Evolutionary conservation across 163 green algal genomes (phyloP).

Genomic region (Coccomyxa subellipsoidea): DNA sequence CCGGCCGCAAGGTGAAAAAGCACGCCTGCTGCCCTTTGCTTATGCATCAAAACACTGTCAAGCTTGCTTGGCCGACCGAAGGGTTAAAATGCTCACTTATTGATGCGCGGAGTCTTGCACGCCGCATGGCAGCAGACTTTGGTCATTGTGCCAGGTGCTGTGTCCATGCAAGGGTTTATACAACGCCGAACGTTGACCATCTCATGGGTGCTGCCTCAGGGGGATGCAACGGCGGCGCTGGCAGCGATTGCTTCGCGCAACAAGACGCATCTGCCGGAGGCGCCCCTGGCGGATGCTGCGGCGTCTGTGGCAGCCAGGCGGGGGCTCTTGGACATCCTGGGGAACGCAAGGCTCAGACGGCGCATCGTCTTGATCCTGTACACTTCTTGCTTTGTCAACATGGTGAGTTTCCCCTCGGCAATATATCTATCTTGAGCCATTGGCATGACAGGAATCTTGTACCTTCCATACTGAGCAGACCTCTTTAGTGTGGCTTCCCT

Average conservation of each 20-base stretch:
- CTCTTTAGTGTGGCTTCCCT: neutral
- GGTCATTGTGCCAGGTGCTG: neutral
- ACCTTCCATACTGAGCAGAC: neutral
- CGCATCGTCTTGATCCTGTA: conserved; percentile 32
- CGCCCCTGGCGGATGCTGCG: conserved; percentile 36
- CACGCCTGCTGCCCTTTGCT: neutral
- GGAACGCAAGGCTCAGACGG: conserved; percentile 30
- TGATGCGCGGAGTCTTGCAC: too few species aligned
- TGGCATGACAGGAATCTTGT: neutral
- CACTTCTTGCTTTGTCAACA: conserved; percentile 20
- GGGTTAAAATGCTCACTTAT: too few species aligned
- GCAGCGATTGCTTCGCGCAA: conserved; percentile 47
- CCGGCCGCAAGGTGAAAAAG: conserved; percentile 40
- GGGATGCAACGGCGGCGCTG: conserved; percentile 49
- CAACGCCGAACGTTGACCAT: neutral
- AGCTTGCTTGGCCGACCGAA: too few species aligned
- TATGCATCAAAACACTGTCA: too few species aligned
- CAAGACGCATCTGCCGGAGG: conserved; percentile 37
- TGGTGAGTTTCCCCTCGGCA: neutral
- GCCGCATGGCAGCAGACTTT: too few species aligned
- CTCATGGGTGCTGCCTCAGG: conserved; percentile 12
- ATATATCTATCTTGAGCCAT: neutral
- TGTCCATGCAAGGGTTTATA: neutral
- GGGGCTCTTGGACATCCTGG: conserved; percentile 32
- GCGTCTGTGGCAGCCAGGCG: conserved; percentile 28